Percentiles rank a stretch among this genome's conserved stretches.
Conservation (phyloP, 805 yeast species). For the Hanseniaspora meyeri region DNA sequence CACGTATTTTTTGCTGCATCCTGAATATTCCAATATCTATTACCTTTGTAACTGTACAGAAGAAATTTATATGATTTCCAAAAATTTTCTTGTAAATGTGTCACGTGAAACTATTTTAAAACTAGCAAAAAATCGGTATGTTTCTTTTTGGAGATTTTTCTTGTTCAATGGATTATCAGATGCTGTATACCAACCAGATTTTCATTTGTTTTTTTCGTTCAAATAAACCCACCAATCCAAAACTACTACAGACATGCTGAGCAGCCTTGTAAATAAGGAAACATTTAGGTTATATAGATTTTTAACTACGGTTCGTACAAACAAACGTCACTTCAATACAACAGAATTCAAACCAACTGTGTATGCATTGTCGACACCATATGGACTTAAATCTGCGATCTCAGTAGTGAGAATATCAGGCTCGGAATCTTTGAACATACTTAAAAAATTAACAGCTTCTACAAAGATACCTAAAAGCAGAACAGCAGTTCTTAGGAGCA, state of each 20-base stretch:
- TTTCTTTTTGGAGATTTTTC: no score
- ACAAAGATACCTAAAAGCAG: slow-evolving; percentile 36
- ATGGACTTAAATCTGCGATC: slow-evolving; percentile 63
- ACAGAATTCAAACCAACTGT: slow-evolving; percentile 46
- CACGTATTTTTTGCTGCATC: no score
- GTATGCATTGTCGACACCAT: slow-evolving; percentile 79
- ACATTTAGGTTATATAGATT: not conserved
- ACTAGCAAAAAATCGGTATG: no score
- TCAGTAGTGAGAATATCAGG: slow-evolving; percentile 82
- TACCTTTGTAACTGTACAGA: no score
- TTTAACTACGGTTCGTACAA: not conserved
- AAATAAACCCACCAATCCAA: no score
- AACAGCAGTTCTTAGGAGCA: slow-evolving; percentile 43
- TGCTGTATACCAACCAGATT: no score
- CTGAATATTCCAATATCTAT: no score
- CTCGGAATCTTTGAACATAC: slow-evolving; percentile 38
- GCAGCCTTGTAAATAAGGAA: not conserved
- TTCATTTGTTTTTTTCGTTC: no score
- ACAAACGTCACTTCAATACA: not conserved
- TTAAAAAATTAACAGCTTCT: slow-evolving; percentile 35
- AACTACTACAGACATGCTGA: not conserved
- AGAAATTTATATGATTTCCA: no score
- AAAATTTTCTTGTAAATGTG: no score
- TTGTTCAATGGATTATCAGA: no score
- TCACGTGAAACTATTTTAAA: no score